Conservation (phyloP, 176 grass and related monocot genomes). For the Poa annua region DNA sequence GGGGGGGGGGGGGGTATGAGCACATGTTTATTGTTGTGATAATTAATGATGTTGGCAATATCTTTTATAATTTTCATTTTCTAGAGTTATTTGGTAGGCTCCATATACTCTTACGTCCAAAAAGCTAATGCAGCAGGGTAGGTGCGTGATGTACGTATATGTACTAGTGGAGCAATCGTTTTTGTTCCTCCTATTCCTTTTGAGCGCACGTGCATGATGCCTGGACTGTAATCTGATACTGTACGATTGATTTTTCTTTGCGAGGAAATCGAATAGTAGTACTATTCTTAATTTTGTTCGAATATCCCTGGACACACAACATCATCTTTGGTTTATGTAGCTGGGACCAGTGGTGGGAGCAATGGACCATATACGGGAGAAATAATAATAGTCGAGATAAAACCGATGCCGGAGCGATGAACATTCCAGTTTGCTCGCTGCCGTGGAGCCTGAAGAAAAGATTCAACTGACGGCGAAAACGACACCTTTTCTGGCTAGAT, state of each 20-base stretch:
- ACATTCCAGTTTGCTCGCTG: not conserved
- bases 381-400: not conserved
- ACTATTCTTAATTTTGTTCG: not conserved
- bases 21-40: too few relatives aligned
- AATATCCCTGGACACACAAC: not conserved
- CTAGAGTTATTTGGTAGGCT: too few relatives aligned
- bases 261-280: not conserved
- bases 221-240: too few relatives aligned
- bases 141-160: too few relatives aligned
- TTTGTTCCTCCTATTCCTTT: not conserved
- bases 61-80: too few relatives aligned
- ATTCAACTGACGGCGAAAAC: not conserved
- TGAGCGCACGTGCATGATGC: not conserved
- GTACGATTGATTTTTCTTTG: not conserved
- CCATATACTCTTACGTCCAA: too few relatives aligned
- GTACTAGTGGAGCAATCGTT: too few relatives aligned
- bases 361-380: not conserved
- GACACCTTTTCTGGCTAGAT: slow-evolving; percentile 15
- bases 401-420: not conserved
- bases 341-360: not conserved
- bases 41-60: too few relatives aligned
- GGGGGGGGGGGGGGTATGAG: too few relatives aligned
- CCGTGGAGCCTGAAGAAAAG: not conserved
- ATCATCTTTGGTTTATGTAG: not conserved
- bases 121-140: too few relatives aligned